These are phyloP conservation scores for Phytophthora tubulina DNA, from an alignment of 352 stramenopile genomes.

Conservation along the genomic window DNA sequence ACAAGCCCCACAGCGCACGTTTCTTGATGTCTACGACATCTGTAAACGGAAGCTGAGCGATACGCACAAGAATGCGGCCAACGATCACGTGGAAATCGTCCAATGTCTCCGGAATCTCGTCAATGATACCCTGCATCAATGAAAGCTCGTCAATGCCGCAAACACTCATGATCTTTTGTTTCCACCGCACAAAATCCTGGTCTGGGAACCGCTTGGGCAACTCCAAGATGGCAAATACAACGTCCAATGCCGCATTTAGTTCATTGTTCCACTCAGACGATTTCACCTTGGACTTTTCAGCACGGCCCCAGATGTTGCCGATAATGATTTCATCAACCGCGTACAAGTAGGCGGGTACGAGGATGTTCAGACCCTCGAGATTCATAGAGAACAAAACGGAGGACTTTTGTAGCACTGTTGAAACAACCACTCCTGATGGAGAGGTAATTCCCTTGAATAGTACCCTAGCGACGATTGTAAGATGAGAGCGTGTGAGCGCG, in stretches of 20 bases:
- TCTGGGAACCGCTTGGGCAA: conserved; percentile 78
- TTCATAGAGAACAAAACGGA: conserved; percentile 84
- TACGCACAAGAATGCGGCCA: conserved; percentile 78
- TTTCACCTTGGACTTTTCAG: conserved; percentile 74
- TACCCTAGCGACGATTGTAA: conserved; percentile 70
- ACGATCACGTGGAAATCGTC: conserved; percentile 80
- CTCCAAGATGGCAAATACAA: conserved; percentile 79
- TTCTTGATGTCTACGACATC: conserved; percentile 87
- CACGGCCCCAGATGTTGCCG: conserved; percentile 78
- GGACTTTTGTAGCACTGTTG: conserved; percentile 81
- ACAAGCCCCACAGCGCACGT: conserved; percentile 81
- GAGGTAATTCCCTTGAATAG: conserved; percentile 85
- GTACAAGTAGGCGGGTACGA: conserved; percentile 86
- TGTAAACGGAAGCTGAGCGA: conserved; percentile 76
- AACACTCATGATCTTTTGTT: conserved; percentile 69
- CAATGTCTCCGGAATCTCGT: conserved; percentile 73
- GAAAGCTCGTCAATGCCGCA: conserved; percentile 45
- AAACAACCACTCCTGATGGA: conserved; percentile 76
- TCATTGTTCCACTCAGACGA: conserved; percentile 86
- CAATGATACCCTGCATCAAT: conserved; percentile 60
- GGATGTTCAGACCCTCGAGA: conserved; percentile 76
- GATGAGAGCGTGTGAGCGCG: conserved; percentile 64
- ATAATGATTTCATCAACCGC: conserved; percentile 88
- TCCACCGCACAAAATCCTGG: conserved; percentile 86
- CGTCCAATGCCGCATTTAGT: conserved; percentile 75